Base-by-base conservation (phyloP, 106 monocot genomes). In the Platanthera zijinensis region DNA sequence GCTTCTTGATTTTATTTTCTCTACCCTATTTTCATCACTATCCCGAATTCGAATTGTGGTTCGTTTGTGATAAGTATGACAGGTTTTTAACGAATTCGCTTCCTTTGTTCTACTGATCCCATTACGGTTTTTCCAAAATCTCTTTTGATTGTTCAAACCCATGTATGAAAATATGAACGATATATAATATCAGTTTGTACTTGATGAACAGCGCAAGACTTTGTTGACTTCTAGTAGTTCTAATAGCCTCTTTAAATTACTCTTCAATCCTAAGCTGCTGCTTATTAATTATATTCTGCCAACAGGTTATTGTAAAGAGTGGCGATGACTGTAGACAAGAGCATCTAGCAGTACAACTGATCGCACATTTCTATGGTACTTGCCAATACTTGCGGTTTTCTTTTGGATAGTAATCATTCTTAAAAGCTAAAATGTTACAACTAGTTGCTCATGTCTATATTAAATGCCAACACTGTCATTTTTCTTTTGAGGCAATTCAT, bases 301-400 rank as follows among this genome's bases (percentile, higher is more conserved):
- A 69, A 48, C 87, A 99, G 99, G 76, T 99, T 66, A 99, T 99
- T 85, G 99, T 99, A 54, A 99, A 99, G 87, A 99, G 99, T 83
- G 99, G 99, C 57, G 99, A 99, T 88, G 99, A 99, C 83, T 99
- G 99, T 82, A 79, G 99, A 83, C 99, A 99, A 47, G 99, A 99
- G 75, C 94, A 99, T 86, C 73, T 99, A 61, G 94, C 99, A 25
- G 99, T 99, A 56, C 99, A 99, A 77, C 87, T 99, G 77, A 85
- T 99, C 86, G 89, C 94, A 74, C 99, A 99, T 90, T 99, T 99
- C 77, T 99, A 99, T 99, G 99, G 99, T 99, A 85, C 2, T 61
- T 76, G 25, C 25, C 30, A 47, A 72, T 74, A 5, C 51, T 52
- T 80, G 53, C 68, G 5, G 39, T 78, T 48, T 28, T 51, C 14